phyloP scores from a whole-genome alignment of 2,329 filamentous ascomycete species.

The Ceratocystis diversiconidia region DNA sequence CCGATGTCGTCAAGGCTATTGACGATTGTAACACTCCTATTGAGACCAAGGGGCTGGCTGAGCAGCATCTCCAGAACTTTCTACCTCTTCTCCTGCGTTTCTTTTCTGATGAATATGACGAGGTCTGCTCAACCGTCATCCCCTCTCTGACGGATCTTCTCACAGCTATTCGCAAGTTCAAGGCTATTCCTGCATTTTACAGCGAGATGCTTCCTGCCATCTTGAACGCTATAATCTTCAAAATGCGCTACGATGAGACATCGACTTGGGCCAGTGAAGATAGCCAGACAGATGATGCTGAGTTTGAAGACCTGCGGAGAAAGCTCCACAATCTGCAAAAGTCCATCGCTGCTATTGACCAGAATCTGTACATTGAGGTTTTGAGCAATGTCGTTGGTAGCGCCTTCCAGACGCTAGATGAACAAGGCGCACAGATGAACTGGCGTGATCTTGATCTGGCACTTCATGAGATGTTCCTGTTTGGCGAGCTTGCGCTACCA shows the following conservation, averaged over 20 bases:
- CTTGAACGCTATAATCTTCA: conserved; percentile 78
- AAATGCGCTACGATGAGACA: conserved; percentile 97
- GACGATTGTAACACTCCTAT: conserved; percentile 51
- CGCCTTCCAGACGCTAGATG: conserved; percentile 68
- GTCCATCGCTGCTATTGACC: conserved; percentile 78
- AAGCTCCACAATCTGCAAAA: conserved; percentile 83
- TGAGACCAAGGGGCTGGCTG: conserved; percentile 57
- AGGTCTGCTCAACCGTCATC: conserved; percentile 92
- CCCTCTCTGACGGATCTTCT: conserved; percentile 84
- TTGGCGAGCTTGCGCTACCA: conserved; percentile 84
- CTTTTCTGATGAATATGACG: conserved; percentile 95
- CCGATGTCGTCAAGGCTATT: conserved; percentile 75
- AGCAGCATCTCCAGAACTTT: conserved; percentile 69
- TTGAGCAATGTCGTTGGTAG: conserved; percentile 76
- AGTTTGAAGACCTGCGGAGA: conserved; percentile 90
- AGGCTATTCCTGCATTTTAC: conserved; percentile 59
- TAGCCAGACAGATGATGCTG: conserved; percentile 89
- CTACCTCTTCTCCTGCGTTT: conserved; percentile 79
- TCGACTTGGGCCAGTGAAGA: conserved; percentile 87
- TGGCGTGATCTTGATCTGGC: conserved; percentile 94
- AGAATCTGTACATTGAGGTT: conserved; percentile 74
- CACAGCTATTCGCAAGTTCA: conserved; percentile 73
- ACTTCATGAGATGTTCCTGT: conserved; percentile 86
- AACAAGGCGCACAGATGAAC: conserved; percentile 61
- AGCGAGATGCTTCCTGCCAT: conserved; percentile 74